Evolutionary conservation across 2,329 filamentous ascomycete species (phyloP), one percentile per base, ranked within the genome.

Genomic region (Colletotrichum sp.): DNA sequence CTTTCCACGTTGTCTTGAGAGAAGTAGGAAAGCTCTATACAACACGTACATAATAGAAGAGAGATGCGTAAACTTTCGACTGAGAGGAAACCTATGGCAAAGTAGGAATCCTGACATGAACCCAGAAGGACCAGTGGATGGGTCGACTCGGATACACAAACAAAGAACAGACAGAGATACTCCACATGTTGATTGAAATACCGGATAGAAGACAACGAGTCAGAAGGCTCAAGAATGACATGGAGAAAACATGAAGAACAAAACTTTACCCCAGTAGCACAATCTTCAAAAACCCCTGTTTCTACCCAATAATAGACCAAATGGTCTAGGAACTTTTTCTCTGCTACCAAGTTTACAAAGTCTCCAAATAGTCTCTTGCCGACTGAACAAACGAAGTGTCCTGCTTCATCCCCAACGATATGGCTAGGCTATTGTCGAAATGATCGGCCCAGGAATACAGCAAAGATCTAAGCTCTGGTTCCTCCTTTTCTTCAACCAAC

Each of bases 21-120:
- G 21, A 9, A 57, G 52, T 7, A 16, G 21, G 15, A 57, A 8
- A 0, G 24, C 52, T 57, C 52, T 26, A 4, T 16, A 8, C 6
- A 26, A 16, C 1, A 57, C 13, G 6, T 5, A 57, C 12, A 16
- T 13, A 5, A 26, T 16, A 26, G 21, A 9, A 3, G 12, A 57
- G 0, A 8, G 6, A 9, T 2, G 0, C 7, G 12, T 26, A 16
- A 57, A 3, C 36, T 18, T 39, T 39, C 52, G 12, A 21, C 24
- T 5, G 21, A 57, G 12, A 8, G 24, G 13, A 16, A 18, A 9
- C 21, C 18, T 28, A 26, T 0, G 24, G 13, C 21, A 57, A 57
- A 28, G 8, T 10, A 7, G 7, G 13, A 5, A 28, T 1, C 7
- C 7, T 57, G 0, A 28, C 1, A 28, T 15, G 1, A 18, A 6